phyloP scores from a whole-genome alignment of 2,329 filamentous ascomycete genomes.

The Ceratocystis ficicola region DNA sequence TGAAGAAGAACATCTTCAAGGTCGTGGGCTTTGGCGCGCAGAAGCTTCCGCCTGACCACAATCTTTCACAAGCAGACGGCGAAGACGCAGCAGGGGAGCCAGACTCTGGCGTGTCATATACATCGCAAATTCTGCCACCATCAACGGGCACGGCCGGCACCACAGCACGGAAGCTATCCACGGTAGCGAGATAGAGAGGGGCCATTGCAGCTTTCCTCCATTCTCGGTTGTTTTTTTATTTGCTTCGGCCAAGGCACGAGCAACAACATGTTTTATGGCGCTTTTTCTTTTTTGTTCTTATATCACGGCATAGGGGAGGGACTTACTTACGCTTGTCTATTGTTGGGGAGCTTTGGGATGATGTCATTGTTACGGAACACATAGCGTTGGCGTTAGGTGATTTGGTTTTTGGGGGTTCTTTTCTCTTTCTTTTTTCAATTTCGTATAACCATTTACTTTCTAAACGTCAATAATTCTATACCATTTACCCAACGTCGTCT shows the following conservation, averaged over 20 bases:
- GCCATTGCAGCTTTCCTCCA: too few relatives aligned
- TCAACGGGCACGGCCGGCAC: conserved; percentile 29
- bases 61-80: conserved; percentile 30
- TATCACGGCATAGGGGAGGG: not conserved
- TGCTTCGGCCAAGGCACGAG: not conserved
- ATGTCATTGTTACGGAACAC: not conserved
- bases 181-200: not conserved
- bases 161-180: conserved; percentile 8
- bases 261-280: too few relatives aligned
- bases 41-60: conserved; percentile 40
- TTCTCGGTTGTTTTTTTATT: not conserved
- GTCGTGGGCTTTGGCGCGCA: conserved; percentile 46
- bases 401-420: not conserved
- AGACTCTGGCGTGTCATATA: conserved; percentile 35
- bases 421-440: too few relatives aligned
- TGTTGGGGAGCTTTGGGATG: not conserved
- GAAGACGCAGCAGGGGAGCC: conserved; percentile 49
- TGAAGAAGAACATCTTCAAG: conserved; percentile 52
- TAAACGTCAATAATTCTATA: too few relatives aligned
- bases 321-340: not conserved
- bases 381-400: not conserved
- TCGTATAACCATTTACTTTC: too few relatives aligned
- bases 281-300: not conserved
- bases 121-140: conserved; percentile 29
- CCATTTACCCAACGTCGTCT: too few relatives aligned